Base-by-base conservation (phyloP, 768 basidiomycete genomes). In the Rossbeevera mucosa region DNA sequence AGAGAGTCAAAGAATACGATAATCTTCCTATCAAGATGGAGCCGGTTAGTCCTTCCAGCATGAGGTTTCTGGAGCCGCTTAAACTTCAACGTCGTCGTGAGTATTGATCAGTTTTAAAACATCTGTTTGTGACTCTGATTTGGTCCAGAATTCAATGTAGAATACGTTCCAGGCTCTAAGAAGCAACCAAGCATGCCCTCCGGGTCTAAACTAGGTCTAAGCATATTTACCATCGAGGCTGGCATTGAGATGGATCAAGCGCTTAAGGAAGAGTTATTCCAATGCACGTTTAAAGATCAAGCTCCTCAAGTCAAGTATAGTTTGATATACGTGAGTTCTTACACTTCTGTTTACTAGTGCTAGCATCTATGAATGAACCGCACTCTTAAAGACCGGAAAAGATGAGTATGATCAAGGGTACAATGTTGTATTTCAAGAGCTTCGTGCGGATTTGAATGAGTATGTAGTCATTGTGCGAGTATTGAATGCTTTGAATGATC, bases 51-150 rank as follows among this genome's bases (percentile, higher is more conserved):
- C 74, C 75, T 5, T 25, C 7, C 3, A 72, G 71, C n/a, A 80
- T 80, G 48, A 91, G 93, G 89, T 77, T 71, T 22, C 78, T 54
- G 21, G 18, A 45, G n/a, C 60, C 0, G 81, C 36, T 38, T 8
- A 86, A 51, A 81, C 92, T 14, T 83, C 89, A 73, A 76, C 80
- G 59, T 38, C 36, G n/a, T 18, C 36, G 36, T 38, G 36, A 38
- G 36, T 38, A 18, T 38, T 38, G 36, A 9, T 38, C 36, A 5
- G n/a, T 18, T 38, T 8, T 38, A 18, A 18, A 18, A 38, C 18
- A 11, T 8, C 2, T 18, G 4, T 18, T 38, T 38, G n/a, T 38
- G n/a, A 38, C n/a, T 5, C 2, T 38, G n/a, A 9, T 11, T 18
- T 18, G 36, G 36, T 36, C n/a, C 36, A 38, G 36, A 18, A 38